Percentiles rank a stretch among this genome's conserved stretches.
Conservation (phyloP, 768 basidiomycete genomes). For the Asterophora lycoperdoides region DNA sequence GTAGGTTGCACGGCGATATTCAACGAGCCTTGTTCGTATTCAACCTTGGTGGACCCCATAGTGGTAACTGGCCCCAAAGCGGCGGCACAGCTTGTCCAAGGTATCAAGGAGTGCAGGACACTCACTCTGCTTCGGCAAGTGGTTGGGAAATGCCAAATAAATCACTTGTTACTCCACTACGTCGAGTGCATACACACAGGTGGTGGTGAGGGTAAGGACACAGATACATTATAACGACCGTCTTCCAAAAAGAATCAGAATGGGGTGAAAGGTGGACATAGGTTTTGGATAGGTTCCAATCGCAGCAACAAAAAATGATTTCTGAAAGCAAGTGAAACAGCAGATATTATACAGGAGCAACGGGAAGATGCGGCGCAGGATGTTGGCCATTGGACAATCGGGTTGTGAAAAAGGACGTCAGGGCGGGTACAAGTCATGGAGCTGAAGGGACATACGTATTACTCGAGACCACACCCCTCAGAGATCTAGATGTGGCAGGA, state of each 20-base stretch:
- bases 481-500: not conserved
- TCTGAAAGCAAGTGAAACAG: conserved; percentile 3
- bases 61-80: no score
- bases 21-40: no score
- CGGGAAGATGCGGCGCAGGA: not conserved
- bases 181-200: conserved; percentile 9
- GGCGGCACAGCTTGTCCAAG: no score
- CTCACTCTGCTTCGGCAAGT: no score
- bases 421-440: not conserved
- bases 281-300: conserved; percentile 1
- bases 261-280: not conserved
- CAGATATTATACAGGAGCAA: conserved; percentile 1
- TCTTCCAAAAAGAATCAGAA: conserved; percentile 1
- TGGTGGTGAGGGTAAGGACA: not conserved
- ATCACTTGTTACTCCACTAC: no score
- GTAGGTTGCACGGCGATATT: no score
- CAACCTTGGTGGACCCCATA: no score
- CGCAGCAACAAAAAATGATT: not conserved
- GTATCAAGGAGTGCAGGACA: no score
- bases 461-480: not conserved
- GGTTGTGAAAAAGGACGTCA: not conserved
- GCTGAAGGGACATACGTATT: not conserved
- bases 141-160: no score
- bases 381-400: not conserved
- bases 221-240: conserved; percentile 9